phyloP scores from a whole-genome alignment of 1,284 basidiomycete species.

The Ganoderma boninense region DNA sequence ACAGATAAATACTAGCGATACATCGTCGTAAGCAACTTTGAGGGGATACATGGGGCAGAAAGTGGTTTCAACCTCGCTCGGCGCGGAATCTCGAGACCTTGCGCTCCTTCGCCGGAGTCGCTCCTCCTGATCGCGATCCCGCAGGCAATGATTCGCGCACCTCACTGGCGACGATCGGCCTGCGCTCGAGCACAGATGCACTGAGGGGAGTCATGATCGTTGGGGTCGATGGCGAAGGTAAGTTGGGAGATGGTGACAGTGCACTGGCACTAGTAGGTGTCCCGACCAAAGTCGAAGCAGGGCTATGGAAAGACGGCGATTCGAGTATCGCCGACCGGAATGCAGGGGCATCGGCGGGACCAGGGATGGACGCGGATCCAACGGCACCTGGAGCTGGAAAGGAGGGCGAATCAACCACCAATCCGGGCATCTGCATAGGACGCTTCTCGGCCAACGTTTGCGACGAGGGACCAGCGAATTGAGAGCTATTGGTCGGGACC shows the following conservation, averaged over 20 bases:
- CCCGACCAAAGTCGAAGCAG: conserved; percentile 26
- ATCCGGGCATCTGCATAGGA: conserved; percentile 23
- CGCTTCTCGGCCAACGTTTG: conserved; percentile 6
- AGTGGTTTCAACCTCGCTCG: conserved; percentile 43
- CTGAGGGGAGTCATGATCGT: conserved; percentile 16
- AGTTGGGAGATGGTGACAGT: conserved; percentile 32
- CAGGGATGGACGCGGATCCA: conserved; percentile 19
- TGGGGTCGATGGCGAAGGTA: conserved; percentile 26
- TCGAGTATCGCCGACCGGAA: conserved; percentile 33
- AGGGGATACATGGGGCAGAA: background rate
- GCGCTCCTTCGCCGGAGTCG: conserved; percentile 34
- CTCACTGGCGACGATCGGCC: conserved; percentile 50
- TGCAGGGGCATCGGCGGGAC: background rate
- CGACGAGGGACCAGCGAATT: conserved; percentile 15
- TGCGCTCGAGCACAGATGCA: conserved; percentile 42
- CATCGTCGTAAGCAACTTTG: conserved; percentile 12
- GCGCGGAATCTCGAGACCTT: conserved; percentile 58
- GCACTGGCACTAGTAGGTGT: conserved; percentile 25
- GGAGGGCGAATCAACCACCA: conserved; percentile 33
- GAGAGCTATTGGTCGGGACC: conserved; percentile 28
- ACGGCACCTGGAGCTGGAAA: conserved; percentile 26
- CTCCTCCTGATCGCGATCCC: conserved; percentile 17
- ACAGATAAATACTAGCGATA: conserved; percentile 28
- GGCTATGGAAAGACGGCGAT: conserved; percentile 45
- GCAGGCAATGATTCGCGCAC: conserved; percentile 44